Base-by-base conservation (phyloP, 192 early-diverging fungal species). In the Hyaloraphidium curvatum region DNA sequence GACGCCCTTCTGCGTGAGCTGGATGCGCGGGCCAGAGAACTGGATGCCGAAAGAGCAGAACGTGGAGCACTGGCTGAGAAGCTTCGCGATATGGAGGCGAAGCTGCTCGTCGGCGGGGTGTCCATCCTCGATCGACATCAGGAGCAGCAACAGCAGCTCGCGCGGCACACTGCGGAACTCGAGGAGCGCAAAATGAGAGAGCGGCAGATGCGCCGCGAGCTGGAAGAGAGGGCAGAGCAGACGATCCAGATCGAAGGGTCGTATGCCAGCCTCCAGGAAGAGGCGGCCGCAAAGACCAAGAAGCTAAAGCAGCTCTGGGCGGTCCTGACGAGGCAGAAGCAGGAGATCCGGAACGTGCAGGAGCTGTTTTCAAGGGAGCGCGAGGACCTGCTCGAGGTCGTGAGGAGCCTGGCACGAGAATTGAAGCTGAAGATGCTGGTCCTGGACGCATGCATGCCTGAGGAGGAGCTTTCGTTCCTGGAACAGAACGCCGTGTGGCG, bases 221-320 rank as follows among this genome's bases (percentile, higher is more conserved):
- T 79, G 11, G 65, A 70, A 50, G 69, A 75, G 39, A 62, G 69
- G 28, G 77, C 76, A 28, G 75, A 78, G 54, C 22, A 61, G 19
- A 67, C 69, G 53, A 55, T 79, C 17, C 75, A 75, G 54, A 77
- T 79, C 39, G 77, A 79, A 56, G 77, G 78, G 50, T 65, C 73
- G 61, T 79, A 68, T 51, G 54, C 66, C 4, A 68, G 67, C 5
- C 57, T 79, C 19, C 75, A 78, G 58, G 77, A 79, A 64, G 75
- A 75, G 56, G 73, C 69, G 28, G 67, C 68, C 3, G 70, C 69
- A 28, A 78, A 79, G 57, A 76, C 73, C 9, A 51, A 58, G 21
- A 79, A 79, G 57, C 52, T 79, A 11, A 75, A 70, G 50, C 71
- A 73, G 52, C 63, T 79, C 11, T 79, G 75, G 63, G 56, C 57